These are phyloP conservation scores for Vigna trinervia DNA, from an alignment of 306 rosid genomes.

Conservation along the genomic window DNA sequence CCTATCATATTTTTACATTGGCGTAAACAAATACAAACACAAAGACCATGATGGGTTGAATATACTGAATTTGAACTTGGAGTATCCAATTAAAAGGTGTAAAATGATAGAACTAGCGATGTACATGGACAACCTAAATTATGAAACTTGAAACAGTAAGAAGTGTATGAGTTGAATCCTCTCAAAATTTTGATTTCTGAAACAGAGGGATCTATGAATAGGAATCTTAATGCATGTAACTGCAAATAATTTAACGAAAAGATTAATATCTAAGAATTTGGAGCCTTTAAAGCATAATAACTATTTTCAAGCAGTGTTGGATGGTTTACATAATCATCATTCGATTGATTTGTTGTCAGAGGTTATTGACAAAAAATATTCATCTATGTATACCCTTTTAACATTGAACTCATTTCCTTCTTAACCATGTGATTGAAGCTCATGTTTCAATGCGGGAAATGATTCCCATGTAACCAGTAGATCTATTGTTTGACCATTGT, in stretches of 20 bases:
- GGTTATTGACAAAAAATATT: neutral
- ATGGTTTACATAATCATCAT: neutral
- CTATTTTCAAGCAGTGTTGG: neutral
- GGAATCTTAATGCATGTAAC: neutral
- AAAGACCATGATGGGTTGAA: neutral
- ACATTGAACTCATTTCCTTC: conserved; percentile 29
- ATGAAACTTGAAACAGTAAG: neutral
- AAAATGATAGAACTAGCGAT: neutral
- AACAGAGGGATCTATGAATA: neutral
- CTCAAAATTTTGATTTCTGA: neutral
- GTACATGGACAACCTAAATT: neutral
- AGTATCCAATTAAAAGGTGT: no score
- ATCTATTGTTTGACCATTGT: neutral
- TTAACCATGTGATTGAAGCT: conserved; percentile 7
- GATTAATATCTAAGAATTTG: neutral
- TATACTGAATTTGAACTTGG: no score
- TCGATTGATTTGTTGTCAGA: neutral
- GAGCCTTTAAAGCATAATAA: neutral
- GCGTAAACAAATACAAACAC: no score
- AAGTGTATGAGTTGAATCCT: no score
- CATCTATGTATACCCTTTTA: neutral
- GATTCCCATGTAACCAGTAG: neutral
- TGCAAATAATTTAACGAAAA: neutral
- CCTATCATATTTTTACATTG: no score
- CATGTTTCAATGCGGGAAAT: conserved; percentile 5